Evolutionary conservation across 2,329 filamentous ascomycete species (phyloP), one percentile per base, ranked within the genome.

Genomic region (Aureobasidium uvarum): DNA sequence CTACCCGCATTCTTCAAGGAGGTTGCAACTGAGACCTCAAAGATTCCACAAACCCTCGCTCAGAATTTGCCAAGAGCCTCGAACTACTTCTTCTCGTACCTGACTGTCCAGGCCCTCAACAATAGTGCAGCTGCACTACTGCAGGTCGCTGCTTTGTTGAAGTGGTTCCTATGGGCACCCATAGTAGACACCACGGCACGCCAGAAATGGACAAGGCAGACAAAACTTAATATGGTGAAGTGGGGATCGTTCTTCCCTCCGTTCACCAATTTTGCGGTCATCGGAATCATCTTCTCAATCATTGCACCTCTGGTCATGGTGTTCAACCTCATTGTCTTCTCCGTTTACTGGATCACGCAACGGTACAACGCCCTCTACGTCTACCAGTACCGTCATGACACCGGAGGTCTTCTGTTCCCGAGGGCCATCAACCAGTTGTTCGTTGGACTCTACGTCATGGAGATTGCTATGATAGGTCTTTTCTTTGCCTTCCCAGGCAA

Each of bases 81-180:
- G 71, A 96, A 97, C 74, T 99, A 98, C 77, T 99, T 98, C 81
- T 98, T 97, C 82, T 94, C 92, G 0, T 99, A 99, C 83, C 93
- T 99, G 87, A 89, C 97, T 74, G 87, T 99, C 11, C 95, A 98
- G 73, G 92, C 93, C 0, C 83, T 98, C 71, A 92, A 91, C 68
- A 92, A 91, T 68, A 96, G 92, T 75, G 94, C 94, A 1, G 92
- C 90, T 75, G 94, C 91, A 0, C 81, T 98, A 4, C 81, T 97
- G 14, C 95, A 98, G 73, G 85, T 96, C 28, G 86, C 86, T n/a
- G 85, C 87, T 3, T 83, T 99, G 3, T 73, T 92, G 52, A 81
- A 89, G 69, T 96, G 93, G 88, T 96, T 92, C 71, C 72, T 98
- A n/a, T 66, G 67, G 45, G 70, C 69, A 13, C 70, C 70, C 1